Conservation (phyloP, 148 eudicot species). For the Dysphania ambrosioides region DNA sequence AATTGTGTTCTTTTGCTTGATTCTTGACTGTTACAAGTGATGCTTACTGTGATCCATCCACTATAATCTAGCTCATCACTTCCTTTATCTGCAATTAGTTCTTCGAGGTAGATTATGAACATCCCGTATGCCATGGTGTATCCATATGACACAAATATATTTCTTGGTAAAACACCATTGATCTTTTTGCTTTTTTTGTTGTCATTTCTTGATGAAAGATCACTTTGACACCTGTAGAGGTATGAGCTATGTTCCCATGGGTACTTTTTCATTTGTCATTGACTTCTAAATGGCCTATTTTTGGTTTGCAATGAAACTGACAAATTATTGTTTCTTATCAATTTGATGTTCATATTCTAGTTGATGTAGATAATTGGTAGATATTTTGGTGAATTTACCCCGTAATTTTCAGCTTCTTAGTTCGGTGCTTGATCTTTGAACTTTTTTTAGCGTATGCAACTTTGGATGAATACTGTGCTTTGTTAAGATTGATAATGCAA, state of each 20-base stretch:
- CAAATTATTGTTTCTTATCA: background rate
- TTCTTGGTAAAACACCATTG: background rate
- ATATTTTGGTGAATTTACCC: background rate
- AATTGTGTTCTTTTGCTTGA: background rate
- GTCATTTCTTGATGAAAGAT: background rate
- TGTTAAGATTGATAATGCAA: too few relatives aligned
- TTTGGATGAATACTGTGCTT: background rate
- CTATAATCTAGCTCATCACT: background rate
- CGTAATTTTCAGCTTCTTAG: background rate
- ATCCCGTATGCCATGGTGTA: background rate
- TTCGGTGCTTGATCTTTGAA: background rate
- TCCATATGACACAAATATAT: too few relatives aligned
- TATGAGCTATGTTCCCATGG: background rate
- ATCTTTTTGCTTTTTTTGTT: too few relatives aligned
- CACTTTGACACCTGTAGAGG: background rate
- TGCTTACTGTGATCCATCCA: background rate
- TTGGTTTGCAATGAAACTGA: background rate
- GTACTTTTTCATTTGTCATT: background rate
- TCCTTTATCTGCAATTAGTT: background rate
- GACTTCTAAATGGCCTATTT: background rate
- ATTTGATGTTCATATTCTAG: background rate
- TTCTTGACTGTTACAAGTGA: background rate
- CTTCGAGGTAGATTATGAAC: background rate
- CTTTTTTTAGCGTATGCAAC: background rate
- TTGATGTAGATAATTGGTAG: background rate